These are phyloP conservation scores for Cutaneotrichosporon spelunceum DNA, from an alignment of 1,284 basidiomycete species.

Conservation along the genomic window DNA sequence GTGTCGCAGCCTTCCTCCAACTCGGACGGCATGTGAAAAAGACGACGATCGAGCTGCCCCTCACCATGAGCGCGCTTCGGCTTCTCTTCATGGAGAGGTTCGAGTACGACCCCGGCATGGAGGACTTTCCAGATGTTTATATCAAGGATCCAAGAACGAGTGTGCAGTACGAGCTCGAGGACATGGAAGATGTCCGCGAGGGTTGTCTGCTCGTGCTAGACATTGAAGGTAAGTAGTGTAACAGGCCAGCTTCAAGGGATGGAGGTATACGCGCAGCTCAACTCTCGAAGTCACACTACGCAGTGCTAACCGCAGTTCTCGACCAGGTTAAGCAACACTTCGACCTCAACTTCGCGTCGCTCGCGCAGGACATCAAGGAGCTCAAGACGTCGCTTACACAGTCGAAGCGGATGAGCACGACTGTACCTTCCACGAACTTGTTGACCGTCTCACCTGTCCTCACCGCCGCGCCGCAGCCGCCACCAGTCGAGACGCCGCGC, in stretches of 20 bases:
- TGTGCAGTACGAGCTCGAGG: constrained; percentile 92
- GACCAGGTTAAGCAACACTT: constrained; percentile 99
- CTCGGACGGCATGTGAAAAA: constrained; percentile 91
- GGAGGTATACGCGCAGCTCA: background rate
- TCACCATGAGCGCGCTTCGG: constrained; percentile 48
- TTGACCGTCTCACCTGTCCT: constrained; percentile 25
- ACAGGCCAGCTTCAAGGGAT: background rate
- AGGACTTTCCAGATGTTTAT: constrained; percentile 94
- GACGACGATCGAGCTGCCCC: constrained; percentile 64
- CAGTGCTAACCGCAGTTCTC: constrained; percentile 62
- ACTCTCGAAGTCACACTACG: background rate
- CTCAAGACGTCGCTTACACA: constrained; percentile 60
- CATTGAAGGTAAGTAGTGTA: constrained; percentile 84
- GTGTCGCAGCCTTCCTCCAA: constrained; percentile 74
- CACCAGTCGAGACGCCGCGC: constrained; percentile 19
- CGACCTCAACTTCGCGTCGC: constrained; percentile 75
- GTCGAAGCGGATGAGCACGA: constrained; percentile 53
- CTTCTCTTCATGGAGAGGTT: constrained; percentile 93
- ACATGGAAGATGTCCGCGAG: constrained; percentile 87
- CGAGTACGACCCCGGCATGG: constrained; percentile 85
- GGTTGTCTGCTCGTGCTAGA: constrained; percentile 85
- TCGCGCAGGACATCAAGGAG: constrained; percentile 91
- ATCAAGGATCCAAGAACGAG: constrained; percentile 86
- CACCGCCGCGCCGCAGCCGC: background rate
- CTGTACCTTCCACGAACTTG: constrained; percentile 45